Evolutionary conservation across 768 basidiomycete species (phyloP).

Genomic region (Dendrothele bispora): DNA sequence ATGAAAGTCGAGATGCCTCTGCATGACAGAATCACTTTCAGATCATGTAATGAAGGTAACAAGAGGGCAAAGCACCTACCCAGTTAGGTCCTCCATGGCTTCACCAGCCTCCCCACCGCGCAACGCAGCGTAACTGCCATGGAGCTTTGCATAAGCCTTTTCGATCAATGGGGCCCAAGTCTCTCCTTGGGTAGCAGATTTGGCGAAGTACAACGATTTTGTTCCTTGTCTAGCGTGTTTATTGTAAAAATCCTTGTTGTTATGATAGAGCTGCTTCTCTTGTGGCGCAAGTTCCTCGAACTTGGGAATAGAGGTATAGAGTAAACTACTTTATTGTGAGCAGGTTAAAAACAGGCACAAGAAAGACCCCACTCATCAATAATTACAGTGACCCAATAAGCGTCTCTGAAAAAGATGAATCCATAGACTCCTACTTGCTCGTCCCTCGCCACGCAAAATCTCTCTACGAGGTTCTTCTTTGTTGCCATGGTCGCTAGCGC

Average conservation of each 20-base stretch:
- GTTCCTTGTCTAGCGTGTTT: conserved; percentile 43
- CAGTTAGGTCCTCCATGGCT: conserved; percentile 58
- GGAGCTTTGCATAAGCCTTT: conserved; percentile 59
- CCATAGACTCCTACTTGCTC: conserved; percentile 57
- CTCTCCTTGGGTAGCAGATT: conserved; percentile 45
- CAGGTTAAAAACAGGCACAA: background rate
- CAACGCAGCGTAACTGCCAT: conserved; percentile 39
- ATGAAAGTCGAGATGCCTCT: conserved; percentile 47
- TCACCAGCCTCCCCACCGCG: conserved; percentile 42
- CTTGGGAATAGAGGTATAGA: conserved; percentile 50
- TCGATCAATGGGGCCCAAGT: conserved; percentile 60
- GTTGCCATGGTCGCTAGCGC: conserved; percentile 51
- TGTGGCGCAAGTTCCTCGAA: conserved; percentile 44
- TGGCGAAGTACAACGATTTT: conserved; percentile 50
- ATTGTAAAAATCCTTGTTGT: conserved; percentile 49
- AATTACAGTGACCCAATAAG: conserved; percentile 50
- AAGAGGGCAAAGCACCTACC: conserved; percentile 32
- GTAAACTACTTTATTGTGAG: conserved; percentile 31
- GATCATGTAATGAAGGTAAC: background rate
- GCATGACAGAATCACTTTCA: background rate
- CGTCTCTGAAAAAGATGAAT: conserved; percentile 56
- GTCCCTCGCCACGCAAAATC: conserved; percentile 54
- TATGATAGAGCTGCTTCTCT: conserved; percentile 48
- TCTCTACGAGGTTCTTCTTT: conserved; percentile 43
- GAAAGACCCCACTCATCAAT: conserved; percentile 50